Evolutionary conservation across 495 filamentous ascomycete species (phyloP).

Genomic region (Peziza echinospora): DNA sequence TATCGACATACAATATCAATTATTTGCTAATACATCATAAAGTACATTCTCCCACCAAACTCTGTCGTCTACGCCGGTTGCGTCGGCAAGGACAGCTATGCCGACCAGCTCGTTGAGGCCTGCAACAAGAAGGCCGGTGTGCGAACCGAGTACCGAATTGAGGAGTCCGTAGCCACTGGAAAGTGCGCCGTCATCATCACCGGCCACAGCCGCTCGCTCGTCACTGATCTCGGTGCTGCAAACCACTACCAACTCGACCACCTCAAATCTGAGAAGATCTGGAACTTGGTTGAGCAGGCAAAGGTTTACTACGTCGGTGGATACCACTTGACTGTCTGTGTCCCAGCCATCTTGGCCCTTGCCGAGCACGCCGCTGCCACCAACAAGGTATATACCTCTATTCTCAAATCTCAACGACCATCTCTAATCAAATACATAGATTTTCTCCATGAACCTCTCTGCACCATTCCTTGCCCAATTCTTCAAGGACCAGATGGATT

Average conservation of each 20-base stretch:
- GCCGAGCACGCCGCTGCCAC: conserved; percentile 68
- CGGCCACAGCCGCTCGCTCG: conserved; percentile 76
- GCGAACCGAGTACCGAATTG: conserved; percentile 79
- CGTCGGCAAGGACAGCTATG: conserved; percentile 79
- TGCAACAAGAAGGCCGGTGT: conserved; percentile 50
- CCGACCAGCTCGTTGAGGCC: conserved; percentile 59
- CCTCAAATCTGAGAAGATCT: conserved; percentile 73
- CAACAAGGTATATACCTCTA: conserved; percentile 46
- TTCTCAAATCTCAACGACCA: too few species aligned
- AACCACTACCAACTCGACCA: conserved; percentile 94
- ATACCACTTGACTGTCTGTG: conserved; percentile 74
- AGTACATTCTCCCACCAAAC: conserved; percentile 79
- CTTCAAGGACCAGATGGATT: conserved; percentile 89
- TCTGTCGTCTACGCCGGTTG: conserved; percentile 83
- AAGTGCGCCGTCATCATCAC: conserved; percentile 94
- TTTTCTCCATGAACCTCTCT: conserved; percentile 70
- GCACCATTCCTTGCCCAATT: conserved; percentile 92
- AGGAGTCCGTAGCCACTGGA: conserved; percentile 60
- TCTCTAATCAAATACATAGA: conserved; percentile 25
- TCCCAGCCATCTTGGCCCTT: conserved; percentile 69
- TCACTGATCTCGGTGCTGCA: conserved; percentile 86
- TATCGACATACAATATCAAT: neutral
- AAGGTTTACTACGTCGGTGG: conserved; percentile 82
- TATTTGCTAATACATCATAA: too few species aligned
- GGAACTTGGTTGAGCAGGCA: conserved; percentile 72